Percentiles rank a stretch among this genome's conserved stretches.
phyloP scores from a whole-genome alignment of 2,329 filamentous ascomycete genomes.

The Penicillium hesseltinei region DNA sequence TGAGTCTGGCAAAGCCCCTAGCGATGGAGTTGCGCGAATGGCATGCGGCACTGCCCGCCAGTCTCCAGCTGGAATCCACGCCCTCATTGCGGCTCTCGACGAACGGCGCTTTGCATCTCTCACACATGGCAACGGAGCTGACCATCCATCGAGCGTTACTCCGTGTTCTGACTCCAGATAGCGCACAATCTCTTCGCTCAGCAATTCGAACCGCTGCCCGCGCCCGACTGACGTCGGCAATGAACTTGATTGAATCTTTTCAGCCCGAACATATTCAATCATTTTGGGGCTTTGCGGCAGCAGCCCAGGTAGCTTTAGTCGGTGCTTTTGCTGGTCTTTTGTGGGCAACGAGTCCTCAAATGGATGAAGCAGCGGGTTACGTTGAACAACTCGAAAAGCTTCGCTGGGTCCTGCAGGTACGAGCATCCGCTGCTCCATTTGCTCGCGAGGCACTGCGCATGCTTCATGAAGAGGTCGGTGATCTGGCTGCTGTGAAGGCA shows the following conservation, averaged over 20 bases:
- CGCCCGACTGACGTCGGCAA: neutral
- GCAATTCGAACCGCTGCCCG: neutral
- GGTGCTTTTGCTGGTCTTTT: neutral
- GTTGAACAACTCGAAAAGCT: neutral
- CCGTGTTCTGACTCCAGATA: neutral
- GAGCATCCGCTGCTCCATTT: neutral
- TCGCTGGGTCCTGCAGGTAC: neutral
- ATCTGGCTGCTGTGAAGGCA: neutral
- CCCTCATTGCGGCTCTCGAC: neutral
- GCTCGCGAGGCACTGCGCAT: neutral
- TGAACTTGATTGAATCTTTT: neutral
- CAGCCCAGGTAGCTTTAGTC: neutral
- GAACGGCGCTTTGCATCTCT: neutral
- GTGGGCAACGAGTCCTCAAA: neutral
- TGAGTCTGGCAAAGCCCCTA: slow-evolving; percentile 9
- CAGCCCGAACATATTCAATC: neutral
- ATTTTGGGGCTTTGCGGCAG: neutral
- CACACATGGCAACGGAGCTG: neutral
- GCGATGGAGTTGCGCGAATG: slow-evolving; percentile 11
- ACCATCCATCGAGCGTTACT: neutral
- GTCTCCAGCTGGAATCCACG: slow-evolving; percentile 6
- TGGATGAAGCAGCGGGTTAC: neutral
- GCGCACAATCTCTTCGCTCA: neutral
- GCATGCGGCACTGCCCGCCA: slow-evolving; percentile 8
- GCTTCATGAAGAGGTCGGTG: neutral